Base-by-base conservation (phyloP, 805 yeast genomes). In the Candida sithepensis region DNA sequence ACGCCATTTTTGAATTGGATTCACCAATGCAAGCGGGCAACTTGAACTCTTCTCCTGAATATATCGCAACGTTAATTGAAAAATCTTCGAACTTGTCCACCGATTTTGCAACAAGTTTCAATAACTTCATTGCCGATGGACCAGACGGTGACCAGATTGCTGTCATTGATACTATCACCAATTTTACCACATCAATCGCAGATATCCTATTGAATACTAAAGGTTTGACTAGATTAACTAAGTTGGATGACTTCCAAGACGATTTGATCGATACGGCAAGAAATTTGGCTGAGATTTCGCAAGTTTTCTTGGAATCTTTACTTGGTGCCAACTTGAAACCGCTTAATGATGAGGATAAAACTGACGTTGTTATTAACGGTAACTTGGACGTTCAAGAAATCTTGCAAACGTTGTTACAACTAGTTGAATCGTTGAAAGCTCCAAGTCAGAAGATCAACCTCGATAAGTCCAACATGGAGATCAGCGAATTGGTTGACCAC, bases 11-110 rank as follows among this genome's bases (percentile, higher is more conserved):
- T 58, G 89, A 84, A 57, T 70, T 88, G 51, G 84, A 81, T 46
- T 84, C 91, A 4, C 88, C 94, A 26, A 79, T 85, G 79, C 88
- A 85, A 65, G 88, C 89, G 3, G 94, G 94, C 46, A 87, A 86
- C 61, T 80, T 82, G 54, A 82, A 82, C 61, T 75, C 94, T 2
- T 78, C 92, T 0, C 87, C 92, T 2, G 82, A 78, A 53, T 84
- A 79, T 56, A 65, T 85, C 20, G 69, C 83, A 32, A 82, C 92
- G 0, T 70, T 87, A 37, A 71, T 84, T 52, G 96, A 90, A 60
- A 77, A 82, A 53, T 76, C 85, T 18, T 78, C 88, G 0, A 78
- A 81, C 36, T 70, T 78, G 14, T 89, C 91, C 0, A 87, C 91
- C 5, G 91, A 85, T 36, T 88, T 90, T 65, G 86, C 96, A 4